Evolutionary conservation across 2,329 filamentous ascomycete species (phyloP).

Genomic region (Sporothrix schenckii): DNA sequence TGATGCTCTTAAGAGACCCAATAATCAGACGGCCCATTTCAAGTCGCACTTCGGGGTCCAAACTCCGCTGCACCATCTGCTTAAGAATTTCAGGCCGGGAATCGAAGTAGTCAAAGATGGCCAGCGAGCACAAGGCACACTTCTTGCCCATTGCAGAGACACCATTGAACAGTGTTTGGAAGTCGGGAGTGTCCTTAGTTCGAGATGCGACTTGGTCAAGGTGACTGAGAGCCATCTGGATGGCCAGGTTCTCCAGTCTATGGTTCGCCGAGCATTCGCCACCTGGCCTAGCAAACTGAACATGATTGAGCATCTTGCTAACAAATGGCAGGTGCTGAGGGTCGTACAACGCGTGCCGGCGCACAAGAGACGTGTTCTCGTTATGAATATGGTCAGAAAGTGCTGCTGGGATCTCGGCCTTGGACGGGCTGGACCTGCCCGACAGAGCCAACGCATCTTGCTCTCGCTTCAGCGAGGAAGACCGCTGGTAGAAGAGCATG

Average conservation of each 20-base stretch:
- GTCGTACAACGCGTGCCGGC: slow-evolving; percentile 79
- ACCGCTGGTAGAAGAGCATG: slow-evolving; percentile 95
- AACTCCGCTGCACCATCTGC: slow-evolving; percentile 65
- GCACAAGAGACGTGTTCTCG: slow-evolving; percentile 74
- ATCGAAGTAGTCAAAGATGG: slow-evolving; percentile 64
- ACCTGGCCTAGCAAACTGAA: slow-evolving; percentile 52
- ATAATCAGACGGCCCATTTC: slow-evolving; percentile 57
- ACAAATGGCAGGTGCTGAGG: slow-evolving; percentile 70
- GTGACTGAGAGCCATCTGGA: slow-evolving; percentile 64
- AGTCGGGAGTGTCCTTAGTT: slow-evolving; percentile 67
- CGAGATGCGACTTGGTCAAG: slow-evolving; percentile 76
- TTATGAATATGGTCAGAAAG: slow-evolving; percentile 63
- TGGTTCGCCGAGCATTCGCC: slow-evolving; percentile 55
- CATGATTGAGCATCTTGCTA: slow-evolving; percentile 60
- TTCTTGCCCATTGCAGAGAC: slow-evolving; percentile 54
- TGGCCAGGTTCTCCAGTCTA: slow-evolving; percentile 52
- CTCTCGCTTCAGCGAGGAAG: slow-evolving; percentile 63
- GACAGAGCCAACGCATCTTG: slow-evolving; percentile 51
- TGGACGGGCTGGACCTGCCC: slow-evolving; percentile 47
- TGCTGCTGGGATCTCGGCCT: slow-evolving; percentile 50
- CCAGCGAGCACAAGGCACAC: slow-evolving; percentile 59
- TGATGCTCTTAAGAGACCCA: slow-evolving; percentile 56
- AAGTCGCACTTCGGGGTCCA: slow-evolving; percentile 58
- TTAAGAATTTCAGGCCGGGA: slow-evolving; percentile 61
- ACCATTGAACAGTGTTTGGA: slow-evolving; percentile 51